Conservation (phyloP, 2,329 filamentous ascomycete species). For the Aspergillus sp. region DNA sequence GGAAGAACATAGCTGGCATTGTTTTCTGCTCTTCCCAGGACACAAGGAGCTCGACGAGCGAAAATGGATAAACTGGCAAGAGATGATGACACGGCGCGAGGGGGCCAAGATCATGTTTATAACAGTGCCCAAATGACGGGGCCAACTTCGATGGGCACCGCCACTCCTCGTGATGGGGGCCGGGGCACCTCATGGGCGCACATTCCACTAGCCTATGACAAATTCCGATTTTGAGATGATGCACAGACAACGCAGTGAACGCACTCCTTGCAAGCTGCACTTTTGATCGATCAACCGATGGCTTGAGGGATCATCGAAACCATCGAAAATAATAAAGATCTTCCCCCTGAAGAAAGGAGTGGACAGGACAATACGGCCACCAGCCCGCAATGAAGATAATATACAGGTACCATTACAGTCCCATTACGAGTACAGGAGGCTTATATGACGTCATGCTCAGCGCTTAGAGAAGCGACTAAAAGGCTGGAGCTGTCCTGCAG, state of each 20-base stretch:
- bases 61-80: neutral
- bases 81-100: neutral
- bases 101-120: slow-evolving; percentile 3
- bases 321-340: neutral
- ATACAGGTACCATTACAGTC: neutral
- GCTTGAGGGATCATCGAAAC: neutral
- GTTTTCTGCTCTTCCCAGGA: neutral
- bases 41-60: neutral
- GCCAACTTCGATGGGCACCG: slow-evolving; percentile 9
- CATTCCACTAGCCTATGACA: neutral
- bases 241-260: neutral
- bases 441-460: slow-evolving; percentile 13
- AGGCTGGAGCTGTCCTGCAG: neutral
- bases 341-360: neutral
- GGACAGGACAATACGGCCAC: neutral
- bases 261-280: neutral
- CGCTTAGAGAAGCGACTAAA: slow-evolving; percentile 6
- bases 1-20: neutral
- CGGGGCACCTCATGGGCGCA: slow-evolving; percentile 1
- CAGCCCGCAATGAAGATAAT: neutral
- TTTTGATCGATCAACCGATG: neutral
- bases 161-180: slow-evolving; percentile 14
- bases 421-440: neutral
- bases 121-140: neutral
- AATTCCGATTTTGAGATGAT: neutral